Base-by-base conservation (phyloP, 805 yeast genomes). In the Candida nemodendra region DNA sequence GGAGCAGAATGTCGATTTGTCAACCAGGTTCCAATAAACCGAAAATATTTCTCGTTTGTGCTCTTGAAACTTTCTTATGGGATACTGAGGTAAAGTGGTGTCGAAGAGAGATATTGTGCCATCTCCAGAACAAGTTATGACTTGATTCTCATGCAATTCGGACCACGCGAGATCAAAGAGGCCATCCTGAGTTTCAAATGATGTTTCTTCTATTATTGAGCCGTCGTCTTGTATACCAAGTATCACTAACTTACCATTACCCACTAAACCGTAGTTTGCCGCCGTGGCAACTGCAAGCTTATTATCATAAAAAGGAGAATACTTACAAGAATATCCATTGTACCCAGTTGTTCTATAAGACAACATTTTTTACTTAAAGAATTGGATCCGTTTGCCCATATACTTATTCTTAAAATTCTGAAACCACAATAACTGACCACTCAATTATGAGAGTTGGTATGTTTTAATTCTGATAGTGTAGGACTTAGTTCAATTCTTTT, bases 181-280 rank as follows among this genome's bases (percentile, higher is more conserved):
- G 5, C 96, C 95, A 63, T 91, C 99, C 61, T 91, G 97, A 0
- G 98, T 91, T 44, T 88, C 88, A 66, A 86, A 91, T 12, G 74
- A 59, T 4, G 71, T 63, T 31, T 76, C 78, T 27, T 72, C 72
- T 4, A 54, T 52, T 13, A 87, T 70, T n/a, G 48, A 52, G 1
- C 98, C 98, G 44, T 69, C 65, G 16, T 78, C 76, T 36, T 72
- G 76, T 32, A 91, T 84, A 33, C 78, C 79, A 17, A 91, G 65
- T 1, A 91, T 69, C 49, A 68, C 81, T 19, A 91, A 66, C 49
- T 86, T 74, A 5, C 99, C 99, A 61, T 91, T 91, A 2, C 99
- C 99, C 3, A 89, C 96, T 4, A 91, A 67, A 2, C 98, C 98
- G 61, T 80, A 91, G 65, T 91, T 93, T 18, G 97, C 88, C 1